phyloP scores from a whole-genome alignment of 371 early-diverging fungal genomes.

The Nematocida displodere region DNA sequence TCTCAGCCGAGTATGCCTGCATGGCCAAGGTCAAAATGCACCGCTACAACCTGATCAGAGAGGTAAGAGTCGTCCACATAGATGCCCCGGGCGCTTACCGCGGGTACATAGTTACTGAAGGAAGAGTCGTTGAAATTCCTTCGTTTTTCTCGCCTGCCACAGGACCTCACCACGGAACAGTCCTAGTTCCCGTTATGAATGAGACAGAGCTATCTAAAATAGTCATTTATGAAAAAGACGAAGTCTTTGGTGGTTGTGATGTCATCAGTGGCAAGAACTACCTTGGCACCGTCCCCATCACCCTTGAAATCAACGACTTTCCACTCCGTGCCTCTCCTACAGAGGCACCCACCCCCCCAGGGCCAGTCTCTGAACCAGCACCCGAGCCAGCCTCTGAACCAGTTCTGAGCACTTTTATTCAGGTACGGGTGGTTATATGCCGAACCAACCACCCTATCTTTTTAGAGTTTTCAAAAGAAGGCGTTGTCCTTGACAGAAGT shows the following conservation, averaged over 20 bases:
- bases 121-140: conserved; percentile 17
- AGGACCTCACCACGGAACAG: neutral
- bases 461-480: conserved; percentile 45
- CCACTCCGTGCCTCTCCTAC: neutral
- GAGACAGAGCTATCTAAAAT: conserved; percentile 26
- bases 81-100: conserved; percentile 11
- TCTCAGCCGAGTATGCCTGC: conserved; percentile 47
- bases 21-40: conserved; percentile 31
- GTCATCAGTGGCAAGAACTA: conserved; percentile 32
- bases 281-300: conserved; percentile 2
- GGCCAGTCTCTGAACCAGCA: neutral
- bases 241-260: conserved; percentile 44
- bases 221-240: conserved; percentile 9
- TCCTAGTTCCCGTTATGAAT: conserved; percentile 22
- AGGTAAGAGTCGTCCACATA: neutral
- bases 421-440: conserved; percentile 46
- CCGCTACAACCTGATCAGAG: conserved; percentile 25
- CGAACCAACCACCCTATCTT: conserved; percentile 47
- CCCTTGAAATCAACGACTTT: conserved; percentile 1
- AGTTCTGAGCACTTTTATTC: conserved; percentile 3
- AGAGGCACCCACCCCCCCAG: neutral
- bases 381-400: neutral
- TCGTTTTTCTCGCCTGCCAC: conserved; percentile 33
- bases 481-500: conserved; percentile 41
- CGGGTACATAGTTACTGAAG: conserved; percentile 32